Evolutionary conservation across 176 grass and related monocot genomes (phyloP).

Genomic region (Otatea glauca): DNA sequence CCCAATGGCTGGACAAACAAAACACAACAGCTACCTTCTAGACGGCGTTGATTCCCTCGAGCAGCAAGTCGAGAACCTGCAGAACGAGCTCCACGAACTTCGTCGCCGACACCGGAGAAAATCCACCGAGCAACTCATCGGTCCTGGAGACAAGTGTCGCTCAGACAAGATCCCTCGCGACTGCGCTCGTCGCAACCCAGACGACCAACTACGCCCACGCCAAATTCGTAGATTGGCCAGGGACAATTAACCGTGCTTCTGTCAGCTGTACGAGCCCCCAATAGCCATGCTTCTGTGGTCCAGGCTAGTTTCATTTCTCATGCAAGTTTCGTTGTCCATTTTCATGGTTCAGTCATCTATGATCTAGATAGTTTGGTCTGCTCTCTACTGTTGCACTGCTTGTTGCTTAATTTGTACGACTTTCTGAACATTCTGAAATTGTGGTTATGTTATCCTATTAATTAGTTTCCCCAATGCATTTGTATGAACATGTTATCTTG

Average conservation of each 20-base stretch:
- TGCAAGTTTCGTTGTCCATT: not conserved
- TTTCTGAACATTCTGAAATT: not conserved
- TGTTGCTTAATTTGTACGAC: not conserved
- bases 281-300: not conserved
- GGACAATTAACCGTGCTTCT: not conserved
- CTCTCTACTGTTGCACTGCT: not conserved
- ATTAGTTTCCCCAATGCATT: too few species aligned
- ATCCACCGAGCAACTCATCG: not conserved
- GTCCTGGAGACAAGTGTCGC: not conserved
- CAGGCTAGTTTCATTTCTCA: not conserved
- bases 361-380: not conserved
- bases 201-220: not conserved
- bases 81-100: too few species aligned
- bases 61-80: too few species aligned
- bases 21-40: too few species aligned
- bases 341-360: not conserved
- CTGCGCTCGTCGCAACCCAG: not conserved
- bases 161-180: not conserved
- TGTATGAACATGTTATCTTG: not conserved
- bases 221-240: not conserved
- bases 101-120: not conserved
- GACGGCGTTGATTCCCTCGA: too few species aligned
- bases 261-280: too few species aligned
- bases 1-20: too few species aligned
- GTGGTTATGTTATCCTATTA: not conserved